These are phyloP conservation scores for Debaryomyces singareniensis DNA, from an alignment of 1,139 yeast genomes.

Conservation along the genomic window DNA sequence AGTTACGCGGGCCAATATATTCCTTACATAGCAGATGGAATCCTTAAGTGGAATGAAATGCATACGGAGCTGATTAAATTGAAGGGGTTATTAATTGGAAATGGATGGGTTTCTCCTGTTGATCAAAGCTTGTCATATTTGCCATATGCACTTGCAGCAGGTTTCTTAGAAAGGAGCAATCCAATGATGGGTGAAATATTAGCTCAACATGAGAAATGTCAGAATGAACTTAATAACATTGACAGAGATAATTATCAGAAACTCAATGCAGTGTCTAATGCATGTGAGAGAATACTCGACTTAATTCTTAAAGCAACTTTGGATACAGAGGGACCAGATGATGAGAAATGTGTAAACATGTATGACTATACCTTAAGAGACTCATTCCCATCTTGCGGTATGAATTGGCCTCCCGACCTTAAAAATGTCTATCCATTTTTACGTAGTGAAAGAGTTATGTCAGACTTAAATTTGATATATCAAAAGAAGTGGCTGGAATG, in stretches of 20 bases:
- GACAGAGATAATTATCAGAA: slow-evolving; percentile 18
- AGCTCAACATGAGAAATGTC: slow-evolving; percentile 56
- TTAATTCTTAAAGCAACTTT: slow-evolving; percentile 32
- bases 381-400: slow-evolving; percentile 80
- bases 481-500: slow-evolving; percentile 71
- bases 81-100: slow-evolving; percentile 76
- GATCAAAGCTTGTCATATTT: slow-evolving; percentile 77
- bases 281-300: slow-evolving; percentile 47
- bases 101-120: slow-evolving; percentile 95
- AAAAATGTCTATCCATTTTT: slow-evolving; percentile 55
- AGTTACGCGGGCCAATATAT: slow-evolving; percentile 97
- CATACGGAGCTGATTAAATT: slow-evolving; percentile 33
- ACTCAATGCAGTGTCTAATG: slow-evolving; percentile 26
- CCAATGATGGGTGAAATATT: slow-evolving; percentile 36
- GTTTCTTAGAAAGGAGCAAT: slow-evolving; percentile 41
- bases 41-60: slow-evolving; percentile 42
- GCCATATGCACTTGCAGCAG: slow-evolving; percentile 62
- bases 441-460: slow-evolving; percentile 46
- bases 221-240: slow-evolving; percentile 37
- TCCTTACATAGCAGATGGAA: slow-evolving; percentile 73
- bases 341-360: slow-evolving; percentile 65
- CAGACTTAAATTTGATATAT: slow-evolving; percentile 48
- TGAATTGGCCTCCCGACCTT: slow-evolving; percentile 88
- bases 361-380: slow-evolving; percentile 74
- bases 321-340: slow-evolving; percentile 17